phyloP scores from a whole-genome alignment of 495 filamentous ascomycete genomes.

The Neurospora cerealis region DNA sequence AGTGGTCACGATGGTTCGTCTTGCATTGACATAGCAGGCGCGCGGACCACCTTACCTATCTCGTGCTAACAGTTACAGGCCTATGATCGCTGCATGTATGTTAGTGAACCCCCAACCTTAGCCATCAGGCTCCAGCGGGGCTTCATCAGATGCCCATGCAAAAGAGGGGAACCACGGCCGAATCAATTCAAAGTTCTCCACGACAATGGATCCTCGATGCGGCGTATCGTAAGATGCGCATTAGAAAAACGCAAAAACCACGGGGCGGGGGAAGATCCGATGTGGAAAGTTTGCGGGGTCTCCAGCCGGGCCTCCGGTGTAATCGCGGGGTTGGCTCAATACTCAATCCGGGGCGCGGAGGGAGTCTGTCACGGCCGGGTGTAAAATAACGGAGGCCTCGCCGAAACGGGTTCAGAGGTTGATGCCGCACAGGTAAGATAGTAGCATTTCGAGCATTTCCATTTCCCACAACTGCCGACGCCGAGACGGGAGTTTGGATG shows the following conservation, averaged over 20 bases:
- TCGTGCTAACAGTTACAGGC: not conserved
- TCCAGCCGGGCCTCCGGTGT: not conserved
- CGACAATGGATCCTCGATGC: not conserved
- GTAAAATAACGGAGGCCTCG: not conserved
- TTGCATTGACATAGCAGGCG: not conserved
- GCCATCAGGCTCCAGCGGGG: not conserved
- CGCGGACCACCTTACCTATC: not conserved
- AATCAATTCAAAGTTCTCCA: not conserved
- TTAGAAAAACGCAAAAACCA: not conserved
- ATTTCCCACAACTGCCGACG: not conserved
- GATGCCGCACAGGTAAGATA: not conserved
- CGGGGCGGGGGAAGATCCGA: not conserved
- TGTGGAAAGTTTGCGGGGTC: not conserved
- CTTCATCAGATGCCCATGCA: not conserved
- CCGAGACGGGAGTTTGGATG: not conserved
- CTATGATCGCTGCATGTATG: fast-evolving
- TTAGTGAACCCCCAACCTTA: not conserved
- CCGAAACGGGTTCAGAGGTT: not conserved
- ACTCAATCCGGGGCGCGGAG: not conserved
- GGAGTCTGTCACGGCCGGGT: not conserved
- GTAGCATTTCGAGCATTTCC: not conserved
- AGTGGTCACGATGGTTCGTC: not conserved
- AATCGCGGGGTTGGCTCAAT: not conserved
- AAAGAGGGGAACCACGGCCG: not conserved
- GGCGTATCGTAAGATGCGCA: not conserved